Percentiles rank a stretch among this genome's conserved stretches.
phyloP scores from a whole-genome alignment of 768 basidiomycete genomes.

The Serpula lacrymans region DNA sequence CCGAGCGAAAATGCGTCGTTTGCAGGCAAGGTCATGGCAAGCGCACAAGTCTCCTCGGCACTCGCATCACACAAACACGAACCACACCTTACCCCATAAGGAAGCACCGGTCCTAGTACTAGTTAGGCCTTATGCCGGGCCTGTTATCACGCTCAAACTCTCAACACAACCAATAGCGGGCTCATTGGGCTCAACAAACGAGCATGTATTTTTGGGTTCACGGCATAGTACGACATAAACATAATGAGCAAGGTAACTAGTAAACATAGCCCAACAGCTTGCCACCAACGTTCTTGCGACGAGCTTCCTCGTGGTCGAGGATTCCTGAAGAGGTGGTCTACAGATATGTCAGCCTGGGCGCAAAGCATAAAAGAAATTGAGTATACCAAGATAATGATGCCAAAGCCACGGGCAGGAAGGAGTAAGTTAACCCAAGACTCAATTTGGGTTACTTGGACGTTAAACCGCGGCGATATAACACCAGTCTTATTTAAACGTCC shows the following conservation, averaged over 20 bases:
- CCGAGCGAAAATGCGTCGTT: conserved; percentile 35
- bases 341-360: conserved; percentile 1
- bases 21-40: conserved; percentile 28
- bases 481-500: conserved; percentile 99
- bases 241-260: conserved; percentile 37
- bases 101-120: no score
- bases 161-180: no score
- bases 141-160: no score
- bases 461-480: conserved; percentile 99
- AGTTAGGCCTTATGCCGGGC: no score
- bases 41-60: not conserved
- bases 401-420: conserved; percentile 94
- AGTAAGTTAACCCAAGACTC: conserved; percentile 97
- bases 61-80: no score
- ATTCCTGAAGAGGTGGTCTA: conserved; percentile 98
- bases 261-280: conserved; percentile 93
- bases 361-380: not conserved
- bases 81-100: no score
- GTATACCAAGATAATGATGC: conserved; percentile 86
- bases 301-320: conserved; percentile 98
- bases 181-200: conserved; percentile 7
- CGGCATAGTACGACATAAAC: conserved; percentile 23
- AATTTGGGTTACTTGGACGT: conserved; percentile 89
- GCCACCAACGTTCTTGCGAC: conserved; percentile 96
- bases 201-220: conserved; percentile 14